Percentiles rank a stretch among this genome's conserved stretches.
Evolutionary conservation across 345 rosid species (phyloP).

Genomic region (Bruguiera gymnorhiza): DNA sequence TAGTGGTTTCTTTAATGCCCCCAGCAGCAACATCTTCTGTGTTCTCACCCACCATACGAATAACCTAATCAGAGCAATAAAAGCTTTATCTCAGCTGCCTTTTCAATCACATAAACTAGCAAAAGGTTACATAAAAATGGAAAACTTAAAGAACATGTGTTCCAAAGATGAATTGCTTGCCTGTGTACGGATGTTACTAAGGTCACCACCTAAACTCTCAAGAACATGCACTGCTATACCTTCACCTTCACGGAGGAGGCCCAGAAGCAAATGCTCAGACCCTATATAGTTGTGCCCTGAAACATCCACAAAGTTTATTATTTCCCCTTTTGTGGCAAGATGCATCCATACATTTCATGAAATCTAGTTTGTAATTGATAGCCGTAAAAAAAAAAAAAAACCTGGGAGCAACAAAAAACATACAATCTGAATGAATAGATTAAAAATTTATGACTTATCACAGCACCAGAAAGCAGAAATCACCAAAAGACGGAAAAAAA

Average conservation of each 20-base stretch:
- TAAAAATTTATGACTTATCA: too few species aligned
- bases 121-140: not conserved
- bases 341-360: too few species aligned
- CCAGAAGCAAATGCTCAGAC: conserved; percentile 96
- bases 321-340: not conserved
- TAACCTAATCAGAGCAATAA: conserved; percentile 52
- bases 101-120: not conserved
- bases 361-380: too few species aligned
- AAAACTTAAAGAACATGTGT: conserved; percentile 6
- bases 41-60: conserved; percentile 98
- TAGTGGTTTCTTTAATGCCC: conserved; percentile 74
- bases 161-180: conserved; percentile 34
- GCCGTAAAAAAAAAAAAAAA: too few species aligned
- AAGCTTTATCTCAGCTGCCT: not conserved
- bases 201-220: conserved; percentile 92
- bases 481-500: not conserved
- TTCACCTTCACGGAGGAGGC: conserved; percentile 97
- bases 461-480: too few species aligned
- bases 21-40: conserved; percentile 73
- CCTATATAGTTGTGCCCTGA: conserved; percentile 98
- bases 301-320: conserved; percentile 8
- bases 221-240: conserved; percentile 99
- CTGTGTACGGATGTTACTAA: conserved; percentile 91
- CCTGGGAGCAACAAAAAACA: too few species aligned
- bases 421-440: too few species aligned